Base-by-base conservation (phyloP, 2,329 filamentous ascomycete species). In the Cucurbitaria berberidis region DNA sequence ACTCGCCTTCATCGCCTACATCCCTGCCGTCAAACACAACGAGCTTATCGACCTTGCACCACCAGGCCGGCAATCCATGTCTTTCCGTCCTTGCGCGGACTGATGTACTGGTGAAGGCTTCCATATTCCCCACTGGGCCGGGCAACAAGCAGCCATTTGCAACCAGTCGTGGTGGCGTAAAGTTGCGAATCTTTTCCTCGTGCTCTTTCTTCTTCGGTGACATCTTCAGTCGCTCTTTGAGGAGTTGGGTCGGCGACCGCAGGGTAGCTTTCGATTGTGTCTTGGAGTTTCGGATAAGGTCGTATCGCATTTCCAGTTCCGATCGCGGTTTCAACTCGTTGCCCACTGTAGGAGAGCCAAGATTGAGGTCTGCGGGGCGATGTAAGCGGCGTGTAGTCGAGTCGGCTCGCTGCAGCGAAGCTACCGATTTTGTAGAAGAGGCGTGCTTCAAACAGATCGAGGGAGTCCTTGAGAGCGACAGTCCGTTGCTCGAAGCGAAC, bases 31-130 rank as follows among this genome's bases (percentile, higher is more conserved):
- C 70, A 18, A 73, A 73, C 0, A 74, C 62, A 4, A 73, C 70
- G 1, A 74, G 57, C 43, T 67, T 69, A 36, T 74, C 71, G 29
- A 67, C 59, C 40, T 72, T 72, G 45, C 71, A 74, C 71, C 71
- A 74, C 71, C 71, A 74, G 4, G 69, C 65, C 1, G 71, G 67
- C 2, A 65, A 54, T 5, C 54, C 42, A 2, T 44, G 43, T 4
- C 55, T 46, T 34, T 68, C 64, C 2, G 69, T 74, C 5, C 57
- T 48, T 7, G 69, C 70, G 15, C 70, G 62, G 0, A 74, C 63
- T 1, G 61, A 64, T 8, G 62, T 58, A 39, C 70, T 69, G 1
- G 55, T 62, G 35, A 74, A 72, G 0, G 64, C 57, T 8, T 50
- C 56, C 29, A 59, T 30, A 5, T 65, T 62, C 1, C 52, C 59